Evolutionary conservation across 2,329 filamentous ascomycete species (phyloP).

Genomic region (Nannizzia gypsea): DNA sequence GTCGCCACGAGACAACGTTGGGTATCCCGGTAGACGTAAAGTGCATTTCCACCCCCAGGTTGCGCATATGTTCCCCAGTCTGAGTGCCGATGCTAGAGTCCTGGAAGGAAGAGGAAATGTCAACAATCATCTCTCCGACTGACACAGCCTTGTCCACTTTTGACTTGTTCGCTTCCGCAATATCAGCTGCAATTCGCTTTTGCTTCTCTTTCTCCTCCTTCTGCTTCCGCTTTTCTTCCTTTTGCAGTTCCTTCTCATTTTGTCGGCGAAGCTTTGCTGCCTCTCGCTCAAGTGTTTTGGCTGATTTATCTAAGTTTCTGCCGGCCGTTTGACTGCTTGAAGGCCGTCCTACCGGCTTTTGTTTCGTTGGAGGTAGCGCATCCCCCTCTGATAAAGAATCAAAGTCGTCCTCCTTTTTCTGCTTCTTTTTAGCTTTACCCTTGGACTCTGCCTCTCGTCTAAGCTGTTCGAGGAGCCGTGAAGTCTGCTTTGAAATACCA

Average conservation of each 20-base stretch:
- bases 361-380: neutral
- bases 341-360: neutral
- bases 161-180: slow-evolving; percentile 62
- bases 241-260: slow-evolving; percentile 47
- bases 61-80: slow-evolving; percentile 32
- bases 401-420: slow-evolving; percentile 10
- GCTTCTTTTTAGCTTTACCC: slow-evolving; percentile 12
- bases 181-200: slow-evolving; percentile 52
- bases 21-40: slow-evolving; percentile 33
- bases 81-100: slow-evolving; percentile 34
- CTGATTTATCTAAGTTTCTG: slow-evolving; percentile 25
- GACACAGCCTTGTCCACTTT: slow-evolving; percentile 63
- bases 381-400: slow-evolving; percentile 2
- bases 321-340: slow-evolving; percentile 27
- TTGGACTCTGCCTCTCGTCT: slow-evolving; percentile 10
- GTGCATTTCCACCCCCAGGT: slow-evolving; percentile 30
- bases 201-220: slow-evolving; percentile 50
- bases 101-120: slow-evolving; percentile 50
- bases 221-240: slow-evolving; percentile 34
- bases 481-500: slow-evolving; percentile 30
- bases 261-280: slow-evolving; percentile 37
- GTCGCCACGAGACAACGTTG: slow-evolving; percentile 53
- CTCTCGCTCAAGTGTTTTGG: slow-evolving; percentile 45
- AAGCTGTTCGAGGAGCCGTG: slow-evolving; percentile 29
- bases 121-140: slow-evolving; percentile 64